phyloP scores from a whole-genome alignment of 805 yeast species.

The Metschnikowia anglica region DNA sequence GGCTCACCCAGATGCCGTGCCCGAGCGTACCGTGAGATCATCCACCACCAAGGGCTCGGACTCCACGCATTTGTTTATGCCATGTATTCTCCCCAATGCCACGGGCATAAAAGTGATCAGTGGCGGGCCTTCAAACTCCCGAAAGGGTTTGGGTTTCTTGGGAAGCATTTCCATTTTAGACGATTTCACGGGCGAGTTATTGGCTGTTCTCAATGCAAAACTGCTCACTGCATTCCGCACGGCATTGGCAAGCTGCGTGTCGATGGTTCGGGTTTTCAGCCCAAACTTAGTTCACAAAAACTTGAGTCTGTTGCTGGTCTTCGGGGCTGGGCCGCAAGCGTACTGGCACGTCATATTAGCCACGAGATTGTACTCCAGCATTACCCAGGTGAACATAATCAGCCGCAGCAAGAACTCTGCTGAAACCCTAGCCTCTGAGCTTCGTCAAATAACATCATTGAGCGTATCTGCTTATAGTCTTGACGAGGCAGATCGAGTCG shows the following conservation, averaged over 20 bases:
- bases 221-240: slow-evolving; percentile 67
- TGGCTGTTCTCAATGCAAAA: slow-evolving; percentile 57
- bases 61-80: slow-evolving; percentile 61
- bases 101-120: slow-evolving; percentile 63
- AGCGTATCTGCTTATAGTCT: too few relatives aligned
- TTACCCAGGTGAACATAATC: slow-evolving; percentile 44
- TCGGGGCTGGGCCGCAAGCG: slow-evolving; percentile 66
- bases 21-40: slow-evolving; percentile 51
- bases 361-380: slow-evolving; percentile 35
- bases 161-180: slow-evolving; percentile 56
- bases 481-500: not conserved
- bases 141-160: slow-evolving; percentile 49
- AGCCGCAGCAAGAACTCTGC: slow-evolving; percentile 47
- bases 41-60: slow-evolving; percentile 32
- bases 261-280: slow-evolving; percentile 35
- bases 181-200: slow-evolving; percentile 48
- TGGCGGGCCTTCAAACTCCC: slow-evolving; percentile 44
- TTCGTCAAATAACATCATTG: too few relatives aligned
- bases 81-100: slow-evolving; percentile 50
- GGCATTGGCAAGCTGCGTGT: slow-evolving; percentile 55
- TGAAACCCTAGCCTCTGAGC: slow-evolving; percentile 24
- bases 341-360: slow-evolving; percentile 59
- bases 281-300: slow-evolving; percentile 22
- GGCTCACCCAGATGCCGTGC: slow-evolving; percentile 45
- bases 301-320: slow-evolving; percentile 37